Conservation (phyloP, 106 monocot species). For the Dendrobium huoshanense region DNA sequence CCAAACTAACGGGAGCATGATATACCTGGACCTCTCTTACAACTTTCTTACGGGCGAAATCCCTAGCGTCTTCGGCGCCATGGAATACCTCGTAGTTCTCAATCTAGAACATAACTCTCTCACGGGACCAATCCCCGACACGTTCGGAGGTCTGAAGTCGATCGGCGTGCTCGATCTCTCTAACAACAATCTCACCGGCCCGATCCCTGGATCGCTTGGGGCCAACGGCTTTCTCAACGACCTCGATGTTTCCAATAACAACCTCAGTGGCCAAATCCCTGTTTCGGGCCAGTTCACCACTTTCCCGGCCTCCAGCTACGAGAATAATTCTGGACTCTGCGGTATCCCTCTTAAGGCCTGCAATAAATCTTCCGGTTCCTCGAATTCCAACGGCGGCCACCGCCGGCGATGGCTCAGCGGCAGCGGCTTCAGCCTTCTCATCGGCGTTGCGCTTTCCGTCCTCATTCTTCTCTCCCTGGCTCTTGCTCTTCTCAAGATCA, state of each 20-base stretch:
- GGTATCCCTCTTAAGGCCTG: slow-evolving; percentile 66
- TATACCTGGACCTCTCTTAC: slow-evolving; percentile 71
- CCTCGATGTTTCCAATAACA: slow-evolving; percentile 80
- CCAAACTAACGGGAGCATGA: slow-evolving; percentile 48
- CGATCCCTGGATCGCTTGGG: slow-evolving; percentile 44
- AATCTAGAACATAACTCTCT: slow-evolving; percentile 73
- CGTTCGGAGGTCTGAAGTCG: slow-evolving; percentile 30
- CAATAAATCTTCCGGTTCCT: neutral
- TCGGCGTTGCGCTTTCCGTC: slow-evolving; percentile 46
- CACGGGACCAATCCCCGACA: slow-evolving; percentile 48
- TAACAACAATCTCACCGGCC: slow-evolving; percentile 57
- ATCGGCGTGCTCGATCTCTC: slow-evolving; percentile 59
- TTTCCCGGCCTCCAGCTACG: slow-evolving; percentile 50
- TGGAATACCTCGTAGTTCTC: slow-evolving; percentile 53
- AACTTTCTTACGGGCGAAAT: slow-evolving; percentile 44
- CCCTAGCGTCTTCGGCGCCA: slow-evolving; percentile 49
- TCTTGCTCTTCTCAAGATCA: slow-evolving; percentile 38
- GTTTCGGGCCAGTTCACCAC: slow-evolving; percentile 66
- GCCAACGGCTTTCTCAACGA: slow-evolving; percentile 41
- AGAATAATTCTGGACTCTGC: slow-evolving; percentile 70
- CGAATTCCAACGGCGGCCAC: neutral
- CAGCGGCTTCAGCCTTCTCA: slow-evolving; percentile 30
- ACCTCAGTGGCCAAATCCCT: slow-evolving; percentile 67
- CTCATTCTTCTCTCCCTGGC: slow-evolving; percentile 30
- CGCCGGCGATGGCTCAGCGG: neutral